A percentile compares a stretch with the other conserved stretches of the same genome.
Evolutionary conservation across 2,329 filamentous ascomycete species (phyloP).

Genomic region (Fusarium circinatum): DNA sequence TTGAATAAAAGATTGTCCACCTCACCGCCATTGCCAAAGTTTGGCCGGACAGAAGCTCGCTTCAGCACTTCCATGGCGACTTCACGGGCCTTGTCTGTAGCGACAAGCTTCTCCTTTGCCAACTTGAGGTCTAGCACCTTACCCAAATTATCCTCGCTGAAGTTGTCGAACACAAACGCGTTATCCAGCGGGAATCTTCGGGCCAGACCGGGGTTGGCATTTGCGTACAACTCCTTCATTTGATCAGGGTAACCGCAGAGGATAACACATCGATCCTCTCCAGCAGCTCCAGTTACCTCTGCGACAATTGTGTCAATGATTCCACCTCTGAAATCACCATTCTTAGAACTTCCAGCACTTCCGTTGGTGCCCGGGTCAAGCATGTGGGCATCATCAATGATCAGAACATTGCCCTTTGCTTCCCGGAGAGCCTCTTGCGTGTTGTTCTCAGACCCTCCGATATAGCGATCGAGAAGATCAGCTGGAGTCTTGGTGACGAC

Average conservation of each 20-base stretch:
- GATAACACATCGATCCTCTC: slow-evolving; percentile 78
- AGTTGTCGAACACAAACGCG: slow-evolving; percentile 77
- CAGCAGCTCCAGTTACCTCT: slow-evolving; percentile 74
- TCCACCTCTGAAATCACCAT: slow-evolving; percentile 64
- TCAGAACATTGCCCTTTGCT: slow-evolving; percentile 75
- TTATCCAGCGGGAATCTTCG: slow-evolving; percentile 72
- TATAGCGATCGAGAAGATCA: slow-evolving; percentile 72
- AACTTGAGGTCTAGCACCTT: slow-evolving; percentile 74
- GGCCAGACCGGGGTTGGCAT: slow-evolving; percentile 75
- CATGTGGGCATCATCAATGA: slow-evolving; percentile 82
- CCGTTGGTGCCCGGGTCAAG: slow-evolving; percentile 58
- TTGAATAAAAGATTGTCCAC: slow-evolving; percentile 65
- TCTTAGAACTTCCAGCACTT: slow-evolving; percentile 46
- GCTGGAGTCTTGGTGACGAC: slow-evolving; percentile 77
- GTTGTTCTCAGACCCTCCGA: slow-evolving; percentile 75
- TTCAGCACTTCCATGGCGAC: slow-evolving; percentile 69
- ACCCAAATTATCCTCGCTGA: slow-evolving; percentile 65
- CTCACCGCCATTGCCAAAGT: slow-evolving; percentile 82
- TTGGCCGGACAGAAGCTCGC: slow-evolving; percentile 69
- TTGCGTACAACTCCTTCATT: slow-evolving; percentile 77
- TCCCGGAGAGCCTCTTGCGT: slow-evolving; percentile 76
- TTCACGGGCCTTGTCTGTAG: slow-evolving; percentile 62
- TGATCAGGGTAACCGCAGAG: slow-evolving; percentile 76
- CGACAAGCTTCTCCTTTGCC: slow-evolving; percentile 62
- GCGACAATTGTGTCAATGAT: slow-evolving; percentile 81